Conservation (phyloP, 148 eudicot species). For the Cornus florida region DNA sequence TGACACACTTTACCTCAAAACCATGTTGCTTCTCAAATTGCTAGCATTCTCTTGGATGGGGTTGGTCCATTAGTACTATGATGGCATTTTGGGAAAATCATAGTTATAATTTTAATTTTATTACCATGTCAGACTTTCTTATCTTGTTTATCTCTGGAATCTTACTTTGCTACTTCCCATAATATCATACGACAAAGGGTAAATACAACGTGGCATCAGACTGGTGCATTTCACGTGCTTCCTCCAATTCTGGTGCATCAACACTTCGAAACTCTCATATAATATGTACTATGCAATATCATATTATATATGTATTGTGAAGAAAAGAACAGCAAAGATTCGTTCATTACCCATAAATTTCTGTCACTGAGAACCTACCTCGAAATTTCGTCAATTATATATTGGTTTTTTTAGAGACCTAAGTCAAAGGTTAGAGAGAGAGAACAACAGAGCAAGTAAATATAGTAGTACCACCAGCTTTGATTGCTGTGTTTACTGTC, state of each 20-base stretch:
- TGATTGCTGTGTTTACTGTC: neutral
- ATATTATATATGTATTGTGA: neutral
- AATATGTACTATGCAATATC: neutral
- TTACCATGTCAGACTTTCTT: neutral
- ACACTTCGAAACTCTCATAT: conserved; percentile 29
- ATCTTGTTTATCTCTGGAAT: conserved; percentile 17
- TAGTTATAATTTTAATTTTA: neutral
- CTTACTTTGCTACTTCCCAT: conserved; percentile 16
- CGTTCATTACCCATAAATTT: conserved; percentile 27
- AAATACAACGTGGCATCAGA: conserved; percentile 27
- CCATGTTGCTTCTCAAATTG: too few species aligned
- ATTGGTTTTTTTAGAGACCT: neutral
- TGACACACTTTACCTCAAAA: too few species aligned
- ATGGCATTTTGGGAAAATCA: neutral
- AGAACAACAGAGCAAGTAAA: neutral
- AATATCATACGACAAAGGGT: conserved; percentile 54
- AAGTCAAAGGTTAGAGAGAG: neutral
- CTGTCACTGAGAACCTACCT: conserved; percentile 18
- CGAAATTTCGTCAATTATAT: conserved; percentile 5
- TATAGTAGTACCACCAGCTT: neutral
- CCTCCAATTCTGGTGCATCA: conserved; percentile 27
- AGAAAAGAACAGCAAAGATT: conserved; percentile 12
- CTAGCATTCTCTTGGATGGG: too few species aligned
- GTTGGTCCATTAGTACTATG: neutral
- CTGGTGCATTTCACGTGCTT: conserved; percentile 69